Evolutionary conservation across 2,329 filamentous ascomycete species (phyloP).

Genomic region (Nectriaceae sp.): DNA sequence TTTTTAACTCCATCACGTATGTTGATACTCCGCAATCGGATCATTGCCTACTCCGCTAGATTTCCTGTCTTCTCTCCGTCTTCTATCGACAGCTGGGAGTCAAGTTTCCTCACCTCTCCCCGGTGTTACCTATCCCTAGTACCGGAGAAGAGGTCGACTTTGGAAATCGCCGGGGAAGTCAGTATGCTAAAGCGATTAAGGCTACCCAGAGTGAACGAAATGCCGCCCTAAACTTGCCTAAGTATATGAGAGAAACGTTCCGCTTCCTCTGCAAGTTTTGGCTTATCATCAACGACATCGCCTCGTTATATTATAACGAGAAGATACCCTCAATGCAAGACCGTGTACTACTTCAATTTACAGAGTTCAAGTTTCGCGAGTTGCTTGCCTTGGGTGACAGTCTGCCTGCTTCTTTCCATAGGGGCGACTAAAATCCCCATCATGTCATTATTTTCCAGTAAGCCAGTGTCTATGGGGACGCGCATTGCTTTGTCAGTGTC

Average conservation of each 20-base stretch:
- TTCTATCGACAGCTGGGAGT: conserved; percentile 36
- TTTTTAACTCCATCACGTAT: conserved; percentile 28
- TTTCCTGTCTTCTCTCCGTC: conserved; percentile 18
- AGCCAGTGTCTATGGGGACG: no score
- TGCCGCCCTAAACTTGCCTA: conserved; percentile 1
- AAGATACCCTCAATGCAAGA: conserved; percentile 5
- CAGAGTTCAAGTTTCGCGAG: conserved; percentile 27
- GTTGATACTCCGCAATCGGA: conserved; percentile 8
- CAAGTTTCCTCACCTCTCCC: conserved; percentile 17
- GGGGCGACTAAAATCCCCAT: neutral
- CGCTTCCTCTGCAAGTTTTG: conserved; percentile 34
- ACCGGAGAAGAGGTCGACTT: neutral
- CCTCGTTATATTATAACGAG: conserved; percentile 19
- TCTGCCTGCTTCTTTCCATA: neutral
- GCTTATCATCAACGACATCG: conserved; percentile 31
- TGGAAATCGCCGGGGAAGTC: no score
- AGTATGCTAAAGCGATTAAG: no score
- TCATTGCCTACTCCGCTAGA: no score
- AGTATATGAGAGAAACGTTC: conserved; percentile 28
- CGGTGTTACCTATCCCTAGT: conserved; percentile 3
- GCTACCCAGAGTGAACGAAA: no score
- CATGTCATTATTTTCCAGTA: conserved; percentile 3
- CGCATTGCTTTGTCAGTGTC: no score
- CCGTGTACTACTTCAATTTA: conserved; percentile 23
- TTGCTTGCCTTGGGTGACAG: neutral